A percentile compares a stretch with the other conserved stretches of the same genome.
These are phyloP conservation scores for Lodderomyces beijingensis DNA, from an alignment of 1,139 yeast species.

Conservation along the genomic window DNA sequence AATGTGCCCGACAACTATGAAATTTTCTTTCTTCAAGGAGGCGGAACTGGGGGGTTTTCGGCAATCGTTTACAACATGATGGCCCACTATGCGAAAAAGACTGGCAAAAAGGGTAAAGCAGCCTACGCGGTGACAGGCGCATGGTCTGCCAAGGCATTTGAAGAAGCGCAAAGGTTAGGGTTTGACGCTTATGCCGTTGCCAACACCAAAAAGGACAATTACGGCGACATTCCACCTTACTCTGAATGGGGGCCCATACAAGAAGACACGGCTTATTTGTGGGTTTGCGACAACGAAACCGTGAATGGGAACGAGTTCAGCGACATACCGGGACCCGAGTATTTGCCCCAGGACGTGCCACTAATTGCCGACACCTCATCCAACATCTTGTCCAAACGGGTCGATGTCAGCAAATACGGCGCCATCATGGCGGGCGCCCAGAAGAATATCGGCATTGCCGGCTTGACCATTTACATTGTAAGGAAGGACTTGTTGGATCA, in stretches of 20 bases:
- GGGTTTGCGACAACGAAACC: constrained; percentile 94
- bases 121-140: constrained; percentile 89
- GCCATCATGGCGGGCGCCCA: constrained; percentile 94
- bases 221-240: constrained; percentile 63
- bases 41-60: constrained; percentile 95
- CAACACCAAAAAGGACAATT: constrained; percentile 63
- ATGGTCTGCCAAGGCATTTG: constrained; percentile 86
- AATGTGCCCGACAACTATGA: constrained; percentile 88
- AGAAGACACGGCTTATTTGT: constrained; percentile 71
- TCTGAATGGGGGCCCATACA: constrained; percentile 54
- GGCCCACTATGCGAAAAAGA: constrained; percentile 66
- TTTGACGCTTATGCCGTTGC: constrained; percentile 67
- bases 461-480: constrained; percentile 85
- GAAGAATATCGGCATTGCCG: constrained; percentile 95
- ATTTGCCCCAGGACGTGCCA: constrained; percentile 65
- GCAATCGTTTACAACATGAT: constrained; percentile 78
- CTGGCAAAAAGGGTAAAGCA: constrained; percentile 71
- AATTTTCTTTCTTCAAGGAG: constrained; percentile 93
- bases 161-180: constrained; percentile 84
- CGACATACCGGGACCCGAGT: constrained; percentile 42
- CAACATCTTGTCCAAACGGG: constrained; percentile 73
- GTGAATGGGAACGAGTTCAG: constrained; percentile 90
- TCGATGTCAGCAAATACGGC: constrained; percentile 84
- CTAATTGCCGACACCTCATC: constrained; percentile 94
- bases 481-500: constrained; percentile 72